A percentile compares a stretch with the other conserved stretches of the same genome.
Evolutionary conservation across 805 yeast genomes (phyloP).

Genomic region (Wickerhamiella sorbophila): DNA sequence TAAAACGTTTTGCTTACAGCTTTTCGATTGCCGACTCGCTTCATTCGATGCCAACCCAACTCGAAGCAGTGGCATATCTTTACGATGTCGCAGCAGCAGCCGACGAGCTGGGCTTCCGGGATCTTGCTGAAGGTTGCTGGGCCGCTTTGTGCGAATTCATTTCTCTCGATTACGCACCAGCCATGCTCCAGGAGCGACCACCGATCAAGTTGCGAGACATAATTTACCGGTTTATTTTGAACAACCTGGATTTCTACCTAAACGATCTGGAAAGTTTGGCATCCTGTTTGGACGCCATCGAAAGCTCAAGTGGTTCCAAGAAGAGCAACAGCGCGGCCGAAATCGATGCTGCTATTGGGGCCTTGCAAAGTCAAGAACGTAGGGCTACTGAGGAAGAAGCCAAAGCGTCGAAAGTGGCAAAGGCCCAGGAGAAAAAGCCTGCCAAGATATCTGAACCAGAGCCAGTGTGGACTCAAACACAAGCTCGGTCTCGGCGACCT

Average conservation of each 20-base stretch:
- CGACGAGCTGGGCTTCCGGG: conserved; percentile 13
- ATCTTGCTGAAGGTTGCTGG: conserved; percentile 11
- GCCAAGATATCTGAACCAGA: neutral
- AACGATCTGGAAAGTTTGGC: conserved; percentile 1
- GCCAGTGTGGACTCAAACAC: neutral
- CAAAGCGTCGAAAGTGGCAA: neutral
- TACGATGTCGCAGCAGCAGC: conserved; percentile 14
- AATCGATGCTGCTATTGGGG: neutral
- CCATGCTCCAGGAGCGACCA: conserved; percentile 7
- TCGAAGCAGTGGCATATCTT: conserved; percentile 2
- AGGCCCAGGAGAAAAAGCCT: neutral
- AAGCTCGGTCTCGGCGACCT: neutral
- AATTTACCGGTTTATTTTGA: conserved; percentile 3
- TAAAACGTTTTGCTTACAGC: neutral
- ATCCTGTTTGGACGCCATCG: neutral
- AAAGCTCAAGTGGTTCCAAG: neutral
- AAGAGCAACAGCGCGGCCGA: neutral
- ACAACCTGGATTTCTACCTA: conserved; percentile 9
- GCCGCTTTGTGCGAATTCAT: conserved; percentile 10
- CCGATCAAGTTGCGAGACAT: conserved; percentile 1
- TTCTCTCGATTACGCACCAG: conserved; percentile 9
- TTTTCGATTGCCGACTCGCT: neutral
- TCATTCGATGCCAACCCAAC: neutral
- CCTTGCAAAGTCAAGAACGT: neutral
- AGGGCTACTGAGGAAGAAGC: neutral